These are phyloP conservation scores for Irpex lacteus DNA, from an alignment of 1,284 basidiomycete genomes.

Conservation along the genomic window DNA sequence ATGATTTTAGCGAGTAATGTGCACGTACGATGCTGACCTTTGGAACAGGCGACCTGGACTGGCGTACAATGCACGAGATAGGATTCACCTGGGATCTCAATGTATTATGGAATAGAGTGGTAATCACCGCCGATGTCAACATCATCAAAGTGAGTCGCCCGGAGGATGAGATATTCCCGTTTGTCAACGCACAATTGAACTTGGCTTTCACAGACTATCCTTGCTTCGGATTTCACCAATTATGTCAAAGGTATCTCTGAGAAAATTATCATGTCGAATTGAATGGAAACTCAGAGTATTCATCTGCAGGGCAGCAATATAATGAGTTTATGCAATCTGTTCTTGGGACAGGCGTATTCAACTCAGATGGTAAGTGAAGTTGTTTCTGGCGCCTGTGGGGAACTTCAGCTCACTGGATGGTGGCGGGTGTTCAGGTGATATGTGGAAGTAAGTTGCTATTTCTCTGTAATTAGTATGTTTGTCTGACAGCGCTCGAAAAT, in stretches of 20 bases:
- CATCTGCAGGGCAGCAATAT: constrained; percentile 24
- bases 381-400: not conserved
- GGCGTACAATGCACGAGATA: constrained; percentile 16
- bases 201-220: constrained; percentile 15
- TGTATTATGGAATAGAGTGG: constrained; percentile 18
- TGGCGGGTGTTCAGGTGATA: constrained; percentile 20
- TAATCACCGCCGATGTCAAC: constrained; percentile 20
- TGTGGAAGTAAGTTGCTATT: constrained; percentile 26
- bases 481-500: not conserved
- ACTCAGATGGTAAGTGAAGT: constrained; percentile 20
- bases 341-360: constrained; percentile 45
- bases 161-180: not conserved
- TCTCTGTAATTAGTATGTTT: not conserved
- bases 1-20: not conserved
- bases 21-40: not conserved
- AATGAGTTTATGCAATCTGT: constrained; percentile 29
- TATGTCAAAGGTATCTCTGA: constrained; percentile 21
- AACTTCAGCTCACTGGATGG: not conserved
- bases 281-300: not conserved
- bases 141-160: constrained; percentile 19
- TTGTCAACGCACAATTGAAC: not conserved
- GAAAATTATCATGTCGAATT: not conserved
- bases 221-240: constrained; percentile 22
- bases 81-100: constrained; percentile 15
- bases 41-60: constrained; percentile 17